These are phyloP conservation scores for Globisporangium solare DNA, from an alignment of 352 stramenopile genomes.

Conservation along the genomic window DNA sequence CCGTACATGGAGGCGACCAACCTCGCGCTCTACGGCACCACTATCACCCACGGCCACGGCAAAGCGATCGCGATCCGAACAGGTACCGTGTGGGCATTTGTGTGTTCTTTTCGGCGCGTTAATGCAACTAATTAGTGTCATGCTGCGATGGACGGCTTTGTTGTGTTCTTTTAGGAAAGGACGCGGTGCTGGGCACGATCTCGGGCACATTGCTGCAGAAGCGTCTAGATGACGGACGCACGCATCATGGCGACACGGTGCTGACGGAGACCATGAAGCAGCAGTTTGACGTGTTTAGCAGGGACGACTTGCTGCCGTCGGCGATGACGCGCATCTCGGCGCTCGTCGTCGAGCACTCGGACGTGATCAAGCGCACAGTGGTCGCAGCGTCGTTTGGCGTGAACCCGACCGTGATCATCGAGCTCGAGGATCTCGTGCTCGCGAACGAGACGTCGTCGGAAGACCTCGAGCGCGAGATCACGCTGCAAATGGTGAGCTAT, in stretches of 20 bases:
- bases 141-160: too few relatives aligned
- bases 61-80: slow-evolving; percentile 51
- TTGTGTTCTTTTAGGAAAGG: slow-evolving; percentile 18
- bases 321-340: slow-evolving; percentile 31
- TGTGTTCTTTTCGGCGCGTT: too few relatives aligned
- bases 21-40: slow-evolving; percentile 51
- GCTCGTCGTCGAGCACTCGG: slow-evolving; percentile 42
- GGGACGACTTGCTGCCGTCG: slow-evolving; percentile 29
- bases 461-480: slow-evolving; percentile 45
- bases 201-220: slow-evolving; percentile 27
- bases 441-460: slow-evolving; percentile 37
- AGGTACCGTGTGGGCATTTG: slow-evolving; percentile 5
- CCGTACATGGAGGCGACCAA: slow-evolving; percentile 49
- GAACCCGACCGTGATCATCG: slow-evolving; percentile 35
- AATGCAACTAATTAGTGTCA: too few relatives aligned
- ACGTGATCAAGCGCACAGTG: slow-evolving; percentile 39
- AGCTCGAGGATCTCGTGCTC: slow-evolving; percentile 34
- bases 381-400: slow-evolving; percentile 39
- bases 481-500: slow-evolving; percentile 31
- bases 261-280: slow-evolving; percentile 39
- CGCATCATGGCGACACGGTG: slow-evolving; percentile 19
- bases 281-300: slow-evolving; percentile 35
- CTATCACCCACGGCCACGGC: slow-evolving; percentile 28
- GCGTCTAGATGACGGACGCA: slow-evolving; percentile 13
- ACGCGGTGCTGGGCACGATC: slow-evolving; percentile 42